Evolutionary conservation across 106 monocot genomes (phyloP), one percentile per base, ranked within the genome.

Genomic region (Dendrobium chrysotoxum): DNA sequence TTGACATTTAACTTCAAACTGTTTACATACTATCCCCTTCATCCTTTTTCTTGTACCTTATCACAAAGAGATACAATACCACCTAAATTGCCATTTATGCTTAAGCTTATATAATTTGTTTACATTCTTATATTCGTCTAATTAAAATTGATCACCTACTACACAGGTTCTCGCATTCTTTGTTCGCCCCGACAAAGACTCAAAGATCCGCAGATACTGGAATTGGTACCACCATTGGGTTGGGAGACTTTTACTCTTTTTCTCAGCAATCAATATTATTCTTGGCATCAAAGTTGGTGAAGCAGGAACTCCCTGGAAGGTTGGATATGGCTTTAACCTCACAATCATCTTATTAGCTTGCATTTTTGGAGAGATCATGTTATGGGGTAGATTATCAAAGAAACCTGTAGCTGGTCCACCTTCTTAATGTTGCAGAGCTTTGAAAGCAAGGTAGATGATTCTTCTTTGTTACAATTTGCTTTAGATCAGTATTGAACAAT

Each of bases 141-240:
- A 42, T 16, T 42, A 4, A 40, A 74, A 7, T 74, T 16, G 21
- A 40, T 74, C 4, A 15, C 7, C 74, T 21, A 42, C 13, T 5
- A 41, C 5, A 30, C 81, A 91, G 87, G 77, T 91, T 7, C 38
- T 85, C 45, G 91, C 91, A 65, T 89, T 91, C 73, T 91, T 91
- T 28, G 44, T 91, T 28, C 65, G 89, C 39, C 91, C 91, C 12
- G 80, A 81, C 35, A 87, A 83, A 64, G 91, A 87, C 18, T 85
- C 86, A 15, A 87, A 89, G 85, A 72, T 85, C 12, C 85, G 87
- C 7, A 91, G 77, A 61, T 89, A 87, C 41, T 91, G 91, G 91
- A 91, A 91, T 61, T 91, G 91, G 91, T 91, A 89, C 83, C 91
- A 91, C 87, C 87, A 87, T 70, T 89, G 85, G 87, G 79, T 74